Percentiles rank a stretch among this genome's conserved stretches.
phyloP scores from a whole-genome alignment of 345 rosid genomes.

The Salix udensis region DNA sequence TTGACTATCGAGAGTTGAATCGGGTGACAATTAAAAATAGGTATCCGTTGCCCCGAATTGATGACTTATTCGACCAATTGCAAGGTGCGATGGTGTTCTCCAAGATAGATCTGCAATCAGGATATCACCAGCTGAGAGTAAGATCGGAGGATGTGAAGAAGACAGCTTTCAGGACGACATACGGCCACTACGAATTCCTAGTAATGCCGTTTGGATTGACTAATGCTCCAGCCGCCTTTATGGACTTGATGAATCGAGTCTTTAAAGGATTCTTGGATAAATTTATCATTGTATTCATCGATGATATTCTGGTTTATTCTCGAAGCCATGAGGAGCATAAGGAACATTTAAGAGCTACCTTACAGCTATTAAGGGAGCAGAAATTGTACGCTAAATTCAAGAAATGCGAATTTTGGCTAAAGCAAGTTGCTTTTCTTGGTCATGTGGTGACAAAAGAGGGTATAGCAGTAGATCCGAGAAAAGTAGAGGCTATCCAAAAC shows the following conservation, averaged over 20 bases:
- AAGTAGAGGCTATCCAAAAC: too few relatives aligned
- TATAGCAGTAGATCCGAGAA: too few relatives aligned
- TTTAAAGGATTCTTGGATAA: neutral
- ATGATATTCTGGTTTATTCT: neutral
- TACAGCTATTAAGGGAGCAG: neutral
- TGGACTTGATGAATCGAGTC: constrained; percentile 2
- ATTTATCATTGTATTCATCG: neutral
- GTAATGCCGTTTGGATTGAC: neutral
- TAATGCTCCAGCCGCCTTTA: neutral
- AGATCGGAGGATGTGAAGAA: neutral
- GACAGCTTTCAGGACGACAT: neutral
- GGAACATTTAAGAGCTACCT: neutral
- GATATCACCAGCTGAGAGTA: neutral
- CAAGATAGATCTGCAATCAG: neutral
- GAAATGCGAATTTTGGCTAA: neutral
- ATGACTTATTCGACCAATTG: neutral
- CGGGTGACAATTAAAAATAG: too few relatives aligned
- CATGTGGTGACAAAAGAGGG: too few relatives aligned
- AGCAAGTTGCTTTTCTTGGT: neutral
- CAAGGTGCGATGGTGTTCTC: neutral
- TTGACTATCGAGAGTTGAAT: too few relatives aligned
- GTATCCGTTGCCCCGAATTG: too few relatives aligned
- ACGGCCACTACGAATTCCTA: neutral
- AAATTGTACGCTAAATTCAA: neutral
- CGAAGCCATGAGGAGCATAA: neutral